A percentile compares a stretch with the other conserved stretches of the same genome.
Evolutionary conservation across 2,329 filamentous ascomycete species (phyloP).

Genomic region (Diaporthe velutina): DNA sequence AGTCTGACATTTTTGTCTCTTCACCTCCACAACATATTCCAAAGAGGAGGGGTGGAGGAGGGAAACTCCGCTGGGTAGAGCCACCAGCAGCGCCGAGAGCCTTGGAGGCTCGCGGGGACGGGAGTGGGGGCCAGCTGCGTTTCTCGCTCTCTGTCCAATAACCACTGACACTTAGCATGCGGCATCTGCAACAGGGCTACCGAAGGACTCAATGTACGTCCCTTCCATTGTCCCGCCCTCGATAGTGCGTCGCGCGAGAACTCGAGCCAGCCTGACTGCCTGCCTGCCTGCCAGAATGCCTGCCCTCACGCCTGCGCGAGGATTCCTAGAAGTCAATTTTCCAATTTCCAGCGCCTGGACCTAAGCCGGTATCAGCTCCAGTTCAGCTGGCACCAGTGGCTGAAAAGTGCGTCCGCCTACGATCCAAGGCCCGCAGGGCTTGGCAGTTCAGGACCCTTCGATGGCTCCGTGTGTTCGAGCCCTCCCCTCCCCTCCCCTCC

Average conservation of each 20-base stretch:
- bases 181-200: slow-evolving; percentile 22
- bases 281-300: neutral
- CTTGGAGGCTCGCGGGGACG: neutral
- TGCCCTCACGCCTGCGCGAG: slow-evolving; percentile 3
- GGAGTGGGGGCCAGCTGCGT: neutral
- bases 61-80: neutral
- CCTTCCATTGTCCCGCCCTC: neutral
- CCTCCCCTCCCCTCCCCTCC: neutral
- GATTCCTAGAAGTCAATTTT: too few species aligned
- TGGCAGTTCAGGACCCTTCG: slow-evolving; percentile 4
- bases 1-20: neutral
- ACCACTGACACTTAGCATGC: neutral
- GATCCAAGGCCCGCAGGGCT: slow-evolving; percentile 16
- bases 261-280: neutral
- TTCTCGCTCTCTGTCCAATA: slow-evolving; percentile 25
- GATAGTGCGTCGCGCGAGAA: slow-evolving; percentile 8
- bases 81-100: neutral
- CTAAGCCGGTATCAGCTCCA: slow-evolving; percentile 21
- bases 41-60: neutral
- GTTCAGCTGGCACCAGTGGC: slow-evolving; percentile 25
- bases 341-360: neutral
- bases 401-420: slow-evolving; percentile 23
- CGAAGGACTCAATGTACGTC: slow-evolving; percentile 12
- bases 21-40: neutral
- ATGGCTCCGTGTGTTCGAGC: slow-evolving; percentile 18